Evolutionary conservation across 2,329 filamentous ascomycete species (phyloP).

Genomic region (Aspergillus japonicus): DNA sequence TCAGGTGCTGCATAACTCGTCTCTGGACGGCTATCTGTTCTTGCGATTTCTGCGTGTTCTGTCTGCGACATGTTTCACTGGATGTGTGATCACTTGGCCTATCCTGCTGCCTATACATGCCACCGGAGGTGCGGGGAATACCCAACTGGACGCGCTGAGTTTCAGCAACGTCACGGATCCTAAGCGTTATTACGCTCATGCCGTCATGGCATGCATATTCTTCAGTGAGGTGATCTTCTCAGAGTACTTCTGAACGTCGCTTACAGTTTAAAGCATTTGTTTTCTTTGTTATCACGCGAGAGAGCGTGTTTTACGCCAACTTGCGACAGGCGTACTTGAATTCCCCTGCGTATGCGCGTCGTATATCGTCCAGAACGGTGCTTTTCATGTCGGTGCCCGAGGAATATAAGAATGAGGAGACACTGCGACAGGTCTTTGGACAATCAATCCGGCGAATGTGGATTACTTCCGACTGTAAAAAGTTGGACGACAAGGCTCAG

Average conservation of each 20-base stretch:
- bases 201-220: conserved; percentile 72
- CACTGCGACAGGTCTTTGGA: conserved; percentile 76
- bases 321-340: conserved; percentile 87
- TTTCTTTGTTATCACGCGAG: conserved; percentile 80
- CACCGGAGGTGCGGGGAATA: conserved; percentile 68
- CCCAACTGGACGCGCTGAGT: conserved; percentile 72
- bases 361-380: conserved; percentile 84
- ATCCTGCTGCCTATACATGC: conserved; percentile 83
- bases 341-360: conserved; percentile 76
- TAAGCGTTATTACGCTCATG: conserved; percentile 75
- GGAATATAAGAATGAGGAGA: conserved; percentile 70
- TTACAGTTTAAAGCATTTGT: conserved; percentile 59
- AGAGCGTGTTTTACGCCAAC: conserved; percentile 88
- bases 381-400: conserved; percentile 83
- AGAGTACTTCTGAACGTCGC: not conserved
- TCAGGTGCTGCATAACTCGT: conserved; percentile 84
- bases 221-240: conserved; percentile 52
- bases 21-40: conserved; percentile 88
- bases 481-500: conserved; percentile 74
- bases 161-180: conserved; percentile 71
- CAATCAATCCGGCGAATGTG: conserved; percentile 77
- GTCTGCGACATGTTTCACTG: conserved; percentile 75
- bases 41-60: conserved; percentile 81
- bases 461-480: conserved; percentile 74
- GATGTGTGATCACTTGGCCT: conserved; percentile 81